Evolutionary conservation across 2,329 filamentous ascomycete genomes (phyloP), one percentile per base, ranked within the genome.

Genomic region (Cordyceps cicadae): DNA sequence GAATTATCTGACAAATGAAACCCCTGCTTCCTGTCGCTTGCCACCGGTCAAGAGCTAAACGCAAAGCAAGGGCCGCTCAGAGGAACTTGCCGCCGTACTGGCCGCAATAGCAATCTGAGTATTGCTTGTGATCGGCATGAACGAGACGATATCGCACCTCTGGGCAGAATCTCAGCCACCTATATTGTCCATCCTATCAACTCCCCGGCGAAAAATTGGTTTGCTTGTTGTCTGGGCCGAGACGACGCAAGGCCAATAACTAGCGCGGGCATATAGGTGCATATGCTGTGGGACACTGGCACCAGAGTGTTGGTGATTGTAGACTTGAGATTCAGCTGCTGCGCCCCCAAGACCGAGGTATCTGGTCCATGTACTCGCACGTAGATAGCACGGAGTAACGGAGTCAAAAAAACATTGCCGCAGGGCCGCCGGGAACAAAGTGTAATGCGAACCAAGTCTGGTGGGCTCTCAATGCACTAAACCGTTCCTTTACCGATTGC

Each of bases 11-110:
- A 15, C 7, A 24, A 21, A 17, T 19, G 45, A 15, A 15, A n/a
- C 32, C 45, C 45, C 14, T 6, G 45, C 45, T 32, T 59, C 43
- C 56, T 59, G 56, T 59, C 52, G 56, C 56, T 59, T 59, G 56
- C 52, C 48, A 59, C 49, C 49, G 56, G 56, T 59, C 37, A 59
- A 59, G 49, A 59, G n/a, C 26, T 9, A 24, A 24, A 52, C 45
- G 37, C n/a, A 52, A 32, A 34, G 56, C 56, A 50, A 24, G 49
- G 56, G n/a, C 56, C 48, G 55, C 55, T 48, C 24, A 6, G 12
- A 45, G 55, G 24, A 57, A 21, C 1, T 21, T 50, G 34, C 56
- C 37, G 17, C 29, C 29, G 29, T 29, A 29, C 29, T 8, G 6
- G 29, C 29, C 29, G 24, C 46, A 43, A 39, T 29, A 41, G 29